Conservation (phyloP, 768 basidiomycete species). For the Agrocybe praecox region DNA sequence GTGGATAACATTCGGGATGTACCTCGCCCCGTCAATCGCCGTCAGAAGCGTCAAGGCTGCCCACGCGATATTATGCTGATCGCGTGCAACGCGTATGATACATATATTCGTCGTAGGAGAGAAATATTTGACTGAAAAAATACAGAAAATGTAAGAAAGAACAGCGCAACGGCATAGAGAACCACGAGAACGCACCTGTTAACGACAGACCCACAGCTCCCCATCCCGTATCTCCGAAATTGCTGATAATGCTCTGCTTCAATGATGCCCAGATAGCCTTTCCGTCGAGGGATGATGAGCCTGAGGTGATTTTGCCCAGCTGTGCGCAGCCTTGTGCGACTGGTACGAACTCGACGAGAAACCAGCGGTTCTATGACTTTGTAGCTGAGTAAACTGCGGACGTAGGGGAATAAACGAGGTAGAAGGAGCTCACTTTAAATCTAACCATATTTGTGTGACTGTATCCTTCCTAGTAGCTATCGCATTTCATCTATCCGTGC, state of each 20-base stretch:
- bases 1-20: too few relatives aligned
- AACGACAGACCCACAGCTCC: slow-evolving; percentile 75
- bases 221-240: slow-evolving; percentile 90
- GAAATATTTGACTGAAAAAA: slow-evolving; percentile 86
- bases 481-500: too few relatives aligned
- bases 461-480: too few relatives aligned
- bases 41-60: too few relatives aligned
- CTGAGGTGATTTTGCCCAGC: too few relatives aligned
- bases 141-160: background rate
- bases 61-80: too few relatives aligned
- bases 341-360: too few relatives aligned
- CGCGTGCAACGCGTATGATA: too few relatives aligned
- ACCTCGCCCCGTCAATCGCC: too few relatives aligned
- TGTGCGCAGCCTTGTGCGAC: too few relatives aligned
- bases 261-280: slow-evolving; percentile 78
- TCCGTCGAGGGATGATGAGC: too few relatives aligned
- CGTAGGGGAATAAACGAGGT: background rate
- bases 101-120: too few relatives aligned
- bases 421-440: slow-evolving; percentile 53
- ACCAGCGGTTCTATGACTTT: slow-evolving; percentile 49
- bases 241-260: slow-evolving; percentile 64
- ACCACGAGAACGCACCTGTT: slow-evolving; percentile 49
- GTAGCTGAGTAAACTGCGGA: slow-evolving; percentile 7
- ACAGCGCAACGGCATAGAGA: background rate
- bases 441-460: slow-evolving; percentile 66